Evolutionary conservation across 768 basidiomycete species (phyloP).

Genomic region (Termitomyces heimii): DNA sequence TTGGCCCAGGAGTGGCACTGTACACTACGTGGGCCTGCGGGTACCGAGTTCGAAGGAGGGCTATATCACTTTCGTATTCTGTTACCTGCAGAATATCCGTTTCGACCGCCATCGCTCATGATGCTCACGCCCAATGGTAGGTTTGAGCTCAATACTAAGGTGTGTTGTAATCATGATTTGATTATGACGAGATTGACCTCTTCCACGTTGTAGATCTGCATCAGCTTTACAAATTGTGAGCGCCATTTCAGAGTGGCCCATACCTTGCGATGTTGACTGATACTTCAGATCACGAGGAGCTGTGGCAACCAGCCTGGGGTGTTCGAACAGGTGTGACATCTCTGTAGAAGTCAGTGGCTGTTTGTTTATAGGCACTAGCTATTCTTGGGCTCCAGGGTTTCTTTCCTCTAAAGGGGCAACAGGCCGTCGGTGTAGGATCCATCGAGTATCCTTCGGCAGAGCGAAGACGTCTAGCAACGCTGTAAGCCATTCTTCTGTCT

Average conservation of each 20-base stretch:
- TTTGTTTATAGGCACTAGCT: slow-evolving; percentile 35
- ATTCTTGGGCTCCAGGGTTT: slow-evolving; percentile 87
- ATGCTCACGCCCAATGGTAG: slow-evolving; percentile 96
- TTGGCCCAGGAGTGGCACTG: slow-evolving; percentile 82
- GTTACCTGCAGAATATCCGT: slow-evolving; percentile 91
- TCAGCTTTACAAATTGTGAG: slow-evolving; percentile 88
- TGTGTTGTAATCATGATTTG: slow-evolving; percentile 18
- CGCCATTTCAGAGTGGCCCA: slow-evolving; percentile 9
- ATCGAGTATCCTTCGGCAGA: slow-evolving; percentile 73
- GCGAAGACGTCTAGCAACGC: slow-evolving; percentile 67
- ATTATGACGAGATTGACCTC: background rate
- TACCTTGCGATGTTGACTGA: background rate
- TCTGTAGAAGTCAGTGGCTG: background rate
- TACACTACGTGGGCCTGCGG: slow-evolving; percentile 84
- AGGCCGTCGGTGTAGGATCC: slow-evolving; percentile 83
- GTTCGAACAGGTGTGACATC: slow-evolving; percentile 76
- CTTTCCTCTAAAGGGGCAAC: slow-evolving; percentile 84
- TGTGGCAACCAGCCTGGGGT: slow-evolving; percentile 99
- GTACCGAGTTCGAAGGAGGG: slow-evolving; percentile 91
- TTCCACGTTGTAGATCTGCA: slow-evolving; percentile 61
- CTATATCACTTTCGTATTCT: slow-evolving; percentile 94
- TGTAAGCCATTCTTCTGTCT: slow-evolving; percentile 42
- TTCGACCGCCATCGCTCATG: slow-evolving; percentile 93
- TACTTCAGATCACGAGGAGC: slow-evolving; percentile 79
- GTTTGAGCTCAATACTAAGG: slow-evolving; percentile 95